These are phyloP conservation scores for Clonostachys byssicola DNA, from an alignment of 2,329 filamentous ascomycete genomes.

Conservation along the genomic window DNA sequence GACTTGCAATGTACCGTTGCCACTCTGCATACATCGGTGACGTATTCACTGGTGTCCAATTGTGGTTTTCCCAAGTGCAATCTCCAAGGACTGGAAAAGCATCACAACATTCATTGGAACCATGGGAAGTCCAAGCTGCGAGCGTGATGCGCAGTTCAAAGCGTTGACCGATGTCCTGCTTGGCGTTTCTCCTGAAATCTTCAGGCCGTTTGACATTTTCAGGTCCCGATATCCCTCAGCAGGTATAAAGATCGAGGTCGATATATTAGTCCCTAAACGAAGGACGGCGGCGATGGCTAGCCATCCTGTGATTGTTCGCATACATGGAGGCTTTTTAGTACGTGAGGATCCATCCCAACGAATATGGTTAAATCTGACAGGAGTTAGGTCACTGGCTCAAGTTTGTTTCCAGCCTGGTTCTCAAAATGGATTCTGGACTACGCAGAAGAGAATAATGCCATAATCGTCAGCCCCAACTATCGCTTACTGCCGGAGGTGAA, in stretches of 20 bases:
- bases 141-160: too few species aligned
- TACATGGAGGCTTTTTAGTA: not conserved
- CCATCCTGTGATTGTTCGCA: not conserved
- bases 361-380: not conserved
- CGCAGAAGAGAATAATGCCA: not conserved
- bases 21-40: too few species aligned
- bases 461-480: not conserved
- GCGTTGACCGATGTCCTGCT: not conserved
- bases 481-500: not conserved
- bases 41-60: too few species aligned
- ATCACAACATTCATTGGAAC: too few species aligned
- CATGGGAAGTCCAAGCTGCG: too few species aligned
- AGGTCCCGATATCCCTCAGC: not conserved
- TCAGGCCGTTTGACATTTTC: not conserved
- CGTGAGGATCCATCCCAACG: not conserved
- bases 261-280: not conserved
- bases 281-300: not conserved
- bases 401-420: not conserved
- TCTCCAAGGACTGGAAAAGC: too few species aligned
- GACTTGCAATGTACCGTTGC: too few species aligned
- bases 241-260: not conserved
- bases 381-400: not conserved
- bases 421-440: not conserved
- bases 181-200: not conserved
- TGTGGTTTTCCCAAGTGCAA: too few species aligned